Conservation (phyloP, 345 rosid species). For the Rhodamnia argentea region DNA sequence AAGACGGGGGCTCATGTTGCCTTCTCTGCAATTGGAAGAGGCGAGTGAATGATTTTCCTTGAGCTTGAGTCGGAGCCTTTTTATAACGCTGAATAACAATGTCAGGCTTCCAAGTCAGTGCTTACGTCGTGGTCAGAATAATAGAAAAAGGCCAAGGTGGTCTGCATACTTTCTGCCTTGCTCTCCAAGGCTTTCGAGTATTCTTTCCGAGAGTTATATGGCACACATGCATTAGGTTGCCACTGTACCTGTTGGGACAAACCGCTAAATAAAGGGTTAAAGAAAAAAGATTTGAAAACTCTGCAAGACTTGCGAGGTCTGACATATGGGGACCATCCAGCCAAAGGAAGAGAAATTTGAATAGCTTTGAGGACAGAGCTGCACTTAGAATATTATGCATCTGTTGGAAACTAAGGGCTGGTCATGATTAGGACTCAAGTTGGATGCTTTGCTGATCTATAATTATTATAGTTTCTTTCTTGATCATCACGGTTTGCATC, state of each 20-base stretch:
- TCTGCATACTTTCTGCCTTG: background rate
- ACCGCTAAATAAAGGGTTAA: background rate
- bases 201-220: background rate
- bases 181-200: background rate
- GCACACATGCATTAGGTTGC: background rate
- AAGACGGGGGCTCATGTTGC: background rate
- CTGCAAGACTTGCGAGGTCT: background rate
- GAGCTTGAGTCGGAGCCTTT: background rate
- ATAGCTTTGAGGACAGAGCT: background rate
- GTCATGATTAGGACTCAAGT: background rate
- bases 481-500: background rate
- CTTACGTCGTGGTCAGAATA: background rate
- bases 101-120: background rate
- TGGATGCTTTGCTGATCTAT: background rate
- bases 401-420: background rate
- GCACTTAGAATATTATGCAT: background rate
- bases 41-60: background rate
- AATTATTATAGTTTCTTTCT: background rate
- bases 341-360: background rate
- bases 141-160: background rate
- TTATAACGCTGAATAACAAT: background rate
- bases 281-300: background rate
- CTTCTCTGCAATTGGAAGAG: background rate
- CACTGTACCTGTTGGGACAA: background rate
- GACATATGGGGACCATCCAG: background rate